These are phyloP conservation scores for Boletus reticulatus DNA, from an alignment of 768 basidiomycete genomes.

Conservation along the genomic window DNA sequence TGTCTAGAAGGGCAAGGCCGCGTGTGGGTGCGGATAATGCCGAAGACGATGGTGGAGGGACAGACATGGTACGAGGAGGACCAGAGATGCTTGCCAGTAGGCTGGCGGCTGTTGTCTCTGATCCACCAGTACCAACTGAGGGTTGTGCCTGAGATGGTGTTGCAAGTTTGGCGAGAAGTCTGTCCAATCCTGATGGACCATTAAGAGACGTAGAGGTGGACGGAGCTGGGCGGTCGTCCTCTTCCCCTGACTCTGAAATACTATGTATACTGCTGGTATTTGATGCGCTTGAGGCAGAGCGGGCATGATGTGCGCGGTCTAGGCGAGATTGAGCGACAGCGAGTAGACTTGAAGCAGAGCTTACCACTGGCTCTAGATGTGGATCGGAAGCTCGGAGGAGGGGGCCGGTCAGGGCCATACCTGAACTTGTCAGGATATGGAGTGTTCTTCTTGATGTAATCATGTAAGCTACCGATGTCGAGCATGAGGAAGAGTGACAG, in stretches of 20 bases:
- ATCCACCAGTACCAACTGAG: conserved; percentile 22
- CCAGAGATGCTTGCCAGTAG: conserved; percentile 51
- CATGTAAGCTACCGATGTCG: conserved; percentile 48
- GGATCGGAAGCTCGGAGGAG: conserved; percentile 51
- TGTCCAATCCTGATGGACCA: conserved; percentile 40
- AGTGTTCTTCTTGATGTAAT: conserved; percentile 60
- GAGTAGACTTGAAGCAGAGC: not conserved
- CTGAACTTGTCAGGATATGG: conserved; percentile 72
- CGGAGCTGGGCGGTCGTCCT: conserved; percentile 12
- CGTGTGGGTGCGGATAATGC: conserved; percentile 32
- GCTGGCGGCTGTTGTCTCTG: conserved; percentile 38
- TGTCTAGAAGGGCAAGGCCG: conserved; percentile 61
- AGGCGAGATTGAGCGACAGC: conserved; percentile 4
- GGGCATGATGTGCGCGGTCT: conserved; percentile 28
- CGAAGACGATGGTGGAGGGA: conserved; percentile 29
- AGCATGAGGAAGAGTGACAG: not conserved
- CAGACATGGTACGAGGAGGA: conserved; percentile 31
- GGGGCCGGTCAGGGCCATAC: conserved; percentile 65
- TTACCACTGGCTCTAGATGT: conserved; percentile 30
- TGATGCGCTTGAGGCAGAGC: conserved; percentile 34
- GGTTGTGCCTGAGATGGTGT: conserved; percentile 16
- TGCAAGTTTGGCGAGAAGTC: conserved; percentile 41
- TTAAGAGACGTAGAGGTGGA: conserved; percentile 14
- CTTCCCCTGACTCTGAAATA: conserved; percentile 33
- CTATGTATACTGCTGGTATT: conserved; percentile 35